Evolutionary conservation across 108 stramenopile genomes (phyloP), one percentile per base, ranked within the genome.

Genomic region (Thalassiosira profunda): DNA sequence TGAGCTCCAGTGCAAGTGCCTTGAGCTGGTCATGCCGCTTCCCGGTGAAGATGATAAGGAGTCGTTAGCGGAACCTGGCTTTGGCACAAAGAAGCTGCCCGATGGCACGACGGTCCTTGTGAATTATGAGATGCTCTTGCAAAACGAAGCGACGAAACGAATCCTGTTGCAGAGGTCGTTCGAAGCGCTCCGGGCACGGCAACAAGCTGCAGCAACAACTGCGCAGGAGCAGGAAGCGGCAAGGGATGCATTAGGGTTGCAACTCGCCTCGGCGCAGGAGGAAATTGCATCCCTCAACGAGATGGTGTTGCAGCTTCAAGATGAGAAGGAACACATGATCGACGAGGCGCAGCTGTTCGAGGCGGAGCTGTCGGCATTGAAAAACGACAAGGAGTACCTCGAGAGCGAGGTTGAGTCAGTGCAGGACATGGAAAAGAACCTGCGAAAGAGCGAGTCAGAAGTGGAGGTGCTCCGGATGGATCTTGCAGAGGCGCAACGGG

Each of bases 141-240:
- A 78, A 49, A 60, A 75, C 18, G 87, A 91, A 66, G 85, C 82
- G 24, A 80, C 79, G 9, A 91, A 88, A 54, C 72, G 90, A 12
- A 79, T 77, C 11, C 76, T 91, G 9, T 54, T 91, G 7, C 84
- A 91, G 57, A 63, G 87, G 45, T 84, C 86, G 41, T 53, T 81
- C 5, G 75, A 83, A 30, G 4, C 54, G 64, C 24, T n/a, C 29
- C 14, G 51, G 26, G 10, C 37, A 67, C 45, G 34, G 60, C 14
- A 42, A 38, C 0, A 33, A 56, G 23, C 24, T 58, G 47, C 35
- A 70, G 51, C 15, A n/a, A n/a, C 51, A 43, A 45, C 20, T 14
- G 47, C 55, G 12, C 25, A 43, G 38, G 61, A 69, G 35, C 60
- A 70, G n/a, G 63, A 70, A 46, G 68, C 51, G 9, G 38, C 48